Conservation (phyloP, 73 alveolate species). For the Tetrahymena elliotti region DNA sequence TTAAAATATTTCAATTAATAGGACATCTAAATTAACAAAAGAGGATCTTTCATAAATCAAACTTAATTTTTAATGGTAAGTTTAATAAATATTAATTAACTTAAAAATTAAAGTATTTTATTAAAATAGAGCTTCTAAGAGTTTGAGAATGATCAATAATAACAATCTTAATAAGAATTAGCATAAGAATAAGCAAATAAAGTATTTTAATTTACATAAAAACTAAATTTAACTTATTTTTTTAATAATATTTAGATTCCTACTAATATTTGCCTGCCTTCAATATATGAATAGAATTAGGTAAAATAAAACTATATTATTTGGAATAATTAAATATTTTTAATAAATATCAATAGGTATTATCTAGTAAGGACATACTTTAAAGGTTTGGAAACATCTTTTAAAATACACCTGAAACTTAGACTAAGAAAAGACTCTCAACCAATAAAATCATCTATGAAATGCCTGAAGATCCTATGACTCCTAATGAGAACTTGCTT, state of each 20-base stretch:
- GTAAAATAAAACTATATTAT: neutral
- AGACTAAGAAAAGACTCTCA: neutral
- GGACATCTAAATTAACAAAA: neutral
- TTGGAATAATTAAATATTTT: neutral
- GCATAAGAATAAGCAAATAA: neutral
- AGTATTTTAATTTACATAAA: neutral
- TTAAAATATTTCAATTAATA: no score
- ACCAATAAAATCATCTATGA: neutral
- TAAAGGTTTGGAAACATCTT: neutral
- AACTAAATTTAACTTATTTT: neutral
- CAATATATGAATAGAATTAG: neutral
- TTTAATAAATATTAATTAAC: neutral
- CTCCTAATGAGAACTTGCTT: neutral
- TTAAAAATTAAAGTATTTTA: neutral
- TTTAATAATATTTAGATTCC: neutral
- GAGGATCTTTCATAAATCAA: neutral
- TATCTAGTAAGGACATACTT: neutral
- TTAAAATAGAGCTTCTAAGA: neutral
- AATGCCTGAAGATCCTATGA: neutral
- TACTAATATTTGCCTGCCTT: neutral
- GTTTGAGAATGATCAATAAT: neutral
- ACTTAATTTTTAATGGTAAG: neutral
- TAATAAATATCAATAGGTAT: neutral
- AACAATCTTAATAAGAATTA: neutral
- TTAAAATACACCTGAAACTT: neutral